phyloP scores from a whole-genome alignment of 1,284 basidiomycete species.

The Trichosporon sp. region DNA sequence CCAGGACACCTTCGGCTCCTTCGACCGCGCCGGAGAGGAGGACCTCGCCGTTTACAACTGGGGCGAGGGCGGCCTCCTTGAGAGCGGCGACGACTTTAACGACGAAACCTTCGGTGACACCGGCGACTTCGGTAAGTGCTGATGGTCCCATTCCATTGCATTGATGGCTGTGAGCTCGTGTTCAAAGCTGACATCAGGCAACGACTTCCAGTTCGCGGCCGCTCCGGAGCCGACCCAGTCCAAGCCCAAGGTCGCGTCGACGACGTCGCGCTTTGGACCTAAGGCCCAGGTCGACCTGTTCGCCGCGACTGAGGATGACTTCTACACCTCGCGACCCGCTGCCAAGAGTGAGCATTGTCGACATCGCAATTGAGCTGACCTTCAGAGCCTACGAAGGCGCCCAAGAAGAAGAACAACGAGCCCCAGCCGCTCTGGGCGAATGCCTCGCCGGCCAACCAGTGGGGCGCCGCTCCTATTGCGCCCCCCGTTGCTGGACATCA shows the following conservation, averaged over 20 bases:
- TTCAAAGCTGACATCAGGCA: slow-evolving; percentile 56
- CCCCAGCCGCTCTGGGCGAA: slow-evolving; percentile 31
- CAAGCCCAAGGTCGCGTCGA: slow-evolving; percentile 36
- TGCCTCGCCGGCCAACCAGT: slow-evolving; percentile 47
- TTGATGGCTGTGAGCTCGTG: not conserved
- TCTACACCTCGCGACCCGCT: slow-evolving; percentile 38
- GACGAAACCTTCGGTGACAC: slow-evolving; percentile 88
- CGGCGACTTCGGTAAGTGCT: slow-evolving; percentile 62
- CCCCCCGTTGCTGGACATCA: slow-evolving; percentile 7
- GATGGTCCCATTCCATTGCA: not conserved
- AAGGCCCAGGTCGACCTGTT: slow-evolving; percentile 44
- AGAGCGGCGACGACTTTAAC: slow-evolving; percentile 84
- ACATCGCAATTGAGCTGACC: not conserved
- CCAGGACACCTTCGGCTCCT: slow-evolving; percentile 28
- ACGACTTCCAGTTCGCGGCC: slow-evolving; percentile 81
- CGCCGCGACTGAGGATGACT: slow-evolving; percentile 49
- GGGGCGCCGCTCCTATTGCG: slow-evolving; percentile 42
- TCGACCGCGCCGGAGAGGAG: slow-evolving; percentile 54
- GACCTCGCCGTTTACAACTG: slow-evolving; percentile 60
- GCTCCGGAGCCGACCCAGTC: slow-evolving; percentile 23
- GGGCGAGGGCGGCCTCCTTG: slow-evolving; percentile 72
- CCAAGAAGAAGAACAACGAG: slow-evolving; percentile 25
- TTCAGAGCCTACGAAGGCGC: not conserved
- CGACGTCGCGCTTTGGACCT: slow-evolving; percentile 39
- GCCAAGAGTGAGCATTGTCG: slow-evolving; percentile 36